Evolutionary conservation across 2,329 filamentous ascomycete species (phyloP), one percentile per base, ranked within the genome.

Genomic region (Nemania sp.): DNA sequence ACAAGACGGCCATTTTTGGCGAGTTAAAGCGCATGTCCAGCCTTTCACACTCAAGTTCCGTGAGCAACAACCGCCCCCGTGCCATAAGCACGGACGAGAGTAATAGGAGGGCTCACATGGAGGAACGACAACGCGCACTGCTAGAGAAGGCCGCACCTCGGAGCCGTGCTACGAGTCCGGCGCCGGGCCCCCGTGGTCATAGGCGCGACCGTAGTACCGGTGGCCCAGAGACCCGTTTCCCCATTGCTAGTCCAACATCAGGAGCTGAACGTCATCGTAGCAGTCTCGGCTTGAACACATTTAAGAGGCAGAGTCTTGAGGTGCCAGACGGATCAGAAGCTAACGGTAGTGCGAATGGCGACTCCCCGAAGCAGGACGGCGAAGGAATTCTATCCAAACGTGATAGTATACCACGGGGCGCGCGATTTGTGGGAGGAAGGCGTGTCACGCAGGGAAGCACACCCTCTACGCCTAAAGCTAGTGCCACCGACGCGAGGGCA

Each of bases 31-130:
- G 96, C 73, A 92, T 94, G 78, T 93, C 91, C 51, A 88, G 88
- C 10, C 85, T 92, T 20, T 89, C 86, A 13, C 89, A 92, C 74
- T 87, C 87, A n/a, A 84, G 86, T 51, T 90, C 90, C 1, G 78
- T 86, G 32, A 78, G 76, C 52, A 82, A 83, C 47, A 87, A 85
- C 73, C 90, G 93, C 49, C 92, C 93, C 26, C 91, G 96, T 55
- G 94, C 94, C 32, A 93, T 98, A 76, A 97, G 93, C 79, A 97
- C 94, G 0, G 94, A 99, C 77, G 96, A 99, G 84, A 97, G 93
- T 82, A 97, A 97, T 80, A 92, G 96, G 68, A 93, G 94, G 76
- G 93, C 93, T 52, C 90, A 97, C 73, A 95, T 97, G 89, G 95
- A 98, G 81, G 96, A 97, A 79, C 90, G 96, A 60, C 93, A 93